phyloP scores from a whole-genome alignment of 2,329 filamentous ascomycete species.

The Apiospora sp. region DNA sequence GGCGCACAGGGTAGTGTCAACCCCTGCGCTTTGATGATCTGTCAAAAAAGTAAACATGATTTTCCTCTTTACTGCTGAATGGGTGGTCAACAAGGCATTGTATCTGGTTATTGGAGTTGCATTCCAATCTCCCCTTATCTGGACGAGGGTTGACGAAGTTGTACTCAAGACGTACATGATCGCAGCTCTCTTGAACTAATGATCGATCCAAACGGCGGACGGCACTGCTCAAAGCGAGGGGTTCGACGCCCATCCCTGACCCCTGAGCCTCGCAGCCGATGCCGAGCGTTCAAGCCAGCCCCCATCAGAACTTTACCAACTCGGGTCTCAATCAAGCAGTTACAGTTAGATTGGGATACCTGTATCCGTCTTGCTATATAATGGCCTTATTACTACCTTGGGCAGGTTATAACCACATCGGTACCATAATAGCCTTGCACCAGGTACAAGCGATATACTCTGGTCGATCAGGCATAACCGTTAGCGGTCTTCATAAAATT shows the following conservation, averaged over 20 bases:
- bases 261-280: constrained; percentile 2
- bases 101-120: neutral
- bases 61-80: neutral
- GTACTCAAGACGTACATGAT: neutral
- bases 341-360: neutral
- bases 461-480: constrained; percentile 1
- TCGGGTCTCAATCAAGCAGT: neutral
- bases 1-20: constrained; percentile 3
- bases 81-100: constrained; percentile 5
- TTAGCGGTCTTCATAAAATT: constrained; percentile 16
- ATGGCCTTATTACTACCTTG: neutral
- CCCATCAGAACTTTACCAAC: neutral
- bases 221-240: constrained; percentile 6
- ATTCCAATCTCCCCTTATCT: constrained; percentile 11
- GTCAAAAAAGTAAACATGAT: constrained; percentile 1
- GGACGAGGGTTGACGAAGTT: neutral
- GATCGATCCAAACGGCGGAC: neutral
- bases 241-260: constrained; percentile 4
- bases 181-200: neutral
- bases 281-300: neutral
- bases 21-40: constrained; percentile 16
- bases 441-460: neutral
- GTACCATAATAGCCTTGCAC: neutral
- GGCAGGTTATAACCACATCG: no score
- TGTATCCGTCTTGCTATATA: neutral